phyloP scores from a whole-genome alignment of 2,329 filamentous ascomycete species.

The Fusarium fracticaudum region DNA sequence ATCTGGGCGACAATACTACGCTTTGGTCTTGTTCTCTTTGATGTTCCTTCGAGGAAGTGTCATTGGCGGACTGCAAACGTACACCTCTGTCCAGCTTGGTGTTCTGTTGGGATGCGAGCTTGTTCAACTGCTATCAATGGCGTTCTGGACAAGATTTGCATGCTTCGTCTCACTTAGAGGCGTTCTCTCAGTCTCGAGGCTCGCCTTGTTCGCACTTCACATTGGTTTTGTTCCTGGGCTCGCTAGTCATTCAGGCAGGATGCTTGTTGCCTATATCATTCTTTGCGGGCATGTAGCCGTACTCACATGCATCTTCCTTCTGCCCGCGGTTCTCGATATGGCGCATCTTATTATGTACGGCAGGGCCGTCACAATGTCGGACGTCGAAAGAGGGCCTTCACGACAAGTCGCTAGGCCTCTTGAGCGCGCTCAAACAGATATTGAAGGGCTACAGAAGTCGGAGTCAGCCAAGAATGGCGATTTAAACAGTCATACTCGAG shows the following conservation, averaged over 20 bases:
- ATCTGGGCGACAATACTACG: not conserved
- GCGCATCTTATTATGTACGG: not conserved
- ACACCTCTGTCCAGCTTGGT: conserved; percentile 1
- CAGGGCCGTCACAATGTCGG: not conserved
- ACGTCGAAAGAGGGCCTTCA: not conserved
- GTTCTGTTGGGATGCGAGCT: conserved; percentile 20
- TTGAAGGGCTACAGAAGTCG: not conserved
- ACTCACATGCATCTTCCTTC: not conserved
- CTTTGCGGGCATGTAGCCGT: conserved; percentile 1
- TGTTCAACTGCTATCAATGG: not conserved
- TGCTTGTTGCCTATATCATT: conserved; percentile 7
- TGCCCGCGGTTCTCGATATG: not conserved
- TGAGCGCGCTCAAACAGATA: not conserved
- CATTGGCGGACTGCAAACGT: conserved; percentile 23
- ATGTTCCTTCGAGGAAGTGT: conserved; percentile 24
- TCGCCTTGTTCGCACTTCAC: conserved; percentile 2
- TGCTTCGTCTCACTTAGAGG: not conserved
- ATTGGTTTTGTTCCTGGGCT: conserved; percentile 3
- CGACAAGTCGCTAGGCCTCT: too few relatives aligned
- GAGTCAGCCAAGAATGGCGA: accelerated
- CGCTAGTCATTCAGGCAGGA: not conserved
- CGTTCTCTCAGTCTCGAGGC: not conserved
- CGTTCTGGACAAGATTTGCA: not conserved
- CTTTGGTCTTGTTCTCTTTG: conserved; percentile 18
- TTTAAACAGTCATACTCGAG: not conserved